phyloP scores from a whole-genome alignment of 2,329 filamentous ascomycete species.

The Alternaria ethzedia region DNA sequence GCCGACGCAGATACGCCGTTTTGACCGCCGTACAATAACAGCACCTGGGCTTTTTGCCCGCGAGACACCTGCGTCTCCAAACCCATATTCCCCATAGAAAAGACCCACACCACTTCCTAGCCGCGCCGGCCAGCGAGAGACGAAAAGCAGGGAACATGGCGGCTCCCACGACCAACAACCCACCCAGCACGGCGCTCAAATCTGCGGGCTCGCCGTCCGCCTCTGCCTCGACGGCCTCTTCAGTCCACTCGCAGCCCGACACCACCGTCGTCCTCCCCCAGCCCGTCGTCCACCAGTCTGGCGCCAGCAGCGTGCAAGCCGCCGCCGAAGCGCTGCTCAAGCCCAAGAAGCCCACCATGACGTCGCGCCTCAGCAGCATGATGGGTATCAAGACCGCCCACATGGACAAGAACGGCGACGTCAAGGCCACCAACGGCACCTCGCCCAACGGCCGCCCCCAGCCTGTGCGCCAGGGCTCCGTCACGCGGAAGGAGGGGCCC shows the following conservation, averaged over 20 bases:
- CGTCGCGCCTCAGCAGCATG: slow-evolving; percentile 52
- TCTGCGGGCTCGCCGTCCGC: slow-evolving; percentile 40
- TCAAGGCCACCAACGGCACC: slow-evolving; percentile 36
- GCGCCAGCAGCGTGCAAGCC: slow-evolving; percentile 35
- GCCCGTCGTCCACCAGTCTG: slow-evolving; percentile 31
- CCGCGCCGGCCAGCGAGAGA: slow-evolving; percentile 16
- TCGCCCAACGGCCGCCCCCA: slow-evolving; percentile 32
- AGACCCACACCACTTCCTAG: slow-evolving; percentile 17
- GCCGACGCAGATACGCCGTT: slow-evolving; percentile 41
- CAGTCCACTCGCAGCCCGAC: slow-evolving; percentile 47
- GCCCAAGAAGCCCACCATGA: slow-evolving; percentile 51
- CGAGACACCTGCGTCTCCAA: slow-evolving; percentile 49
- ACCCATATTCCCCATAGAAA: slow-evolving; percentile 14
- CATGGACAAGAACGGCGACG: slow-evolving; percentile 37
- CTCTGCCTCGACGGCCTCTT: slow-evolving; percentile 46
- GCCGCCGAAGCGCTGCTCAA: slow-evolving; percentile 44
- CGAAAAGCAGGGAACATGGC: slow-evolving; percentile 37
- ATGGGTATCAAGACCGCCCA: slow-evolving; percentile 42
- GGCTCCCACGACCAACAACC: slow-evolving; percentile 36
- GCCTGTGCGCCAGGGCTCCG: slow-evolving; percentile 40
- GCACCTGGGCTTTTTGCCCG: slow-evolving; percentile 48
- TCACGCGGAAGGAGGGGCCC: slow-evolving; percentile 36
- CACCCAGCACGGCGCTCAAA: slow-evolving; percentile 35
- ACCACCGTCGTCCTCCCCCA: slow-evolving; percentile 35
- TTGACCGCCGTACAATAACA: slow-evolving; percentile 46